Conservation (phyloP, 345 rosid genomes). For the Microthlaspi erraticum region DNA sequence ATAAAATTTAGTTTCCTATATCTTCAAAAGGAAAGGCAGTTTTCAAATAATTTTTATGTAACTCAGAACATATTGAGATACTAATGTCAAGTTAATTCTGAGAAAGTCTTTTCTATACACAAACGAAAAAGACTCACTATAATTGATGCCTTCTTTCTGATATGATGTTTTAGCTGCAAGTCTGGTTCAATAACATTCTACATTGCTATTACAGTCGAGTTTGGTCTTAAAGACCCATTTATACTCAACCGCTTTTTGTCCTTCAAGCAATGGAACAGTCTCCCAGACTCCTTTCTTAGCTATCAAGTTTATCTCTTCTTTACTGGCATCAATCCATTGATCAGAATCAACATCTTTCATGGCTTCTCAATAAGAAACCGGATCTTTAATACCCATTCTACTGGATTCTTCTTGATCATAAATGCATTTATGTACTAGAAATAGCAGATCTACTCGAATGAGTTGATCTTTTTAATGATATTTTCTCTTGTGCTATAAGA, state of each 20-base stretch:
- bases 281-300: not conserved
- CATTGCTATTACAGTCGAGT: not conserved
- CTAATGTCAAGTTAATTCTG: constrained; percentile 2
- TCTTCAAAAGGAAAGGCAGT: too few relatives aligned
- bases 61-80: constrained; percentile 9
- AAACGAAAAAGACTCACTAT: not conserved
- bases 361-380: constrained; percentile 1
- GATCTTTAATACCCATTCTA: not conserved
- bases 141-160: constrained; percentile 10
- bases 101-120: constrained; percentile 5
- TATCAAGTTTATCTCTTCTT: not conserved
- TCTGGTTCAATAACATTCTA: too few relatives aligned
- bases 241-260: constrained; percentile 10
- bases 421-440: too few relatives aligned
- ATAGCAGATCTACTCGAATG: too few relatives aligned
- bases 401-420: too few relatives aligned
- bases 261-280: not conserved
- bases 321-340: not conserved
- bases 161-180: constrained; percentile 1
- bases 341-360: too few relatives aligned
- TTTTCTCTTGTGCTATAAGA: too few relatives aligned
- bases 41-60: too few relatives aligned
- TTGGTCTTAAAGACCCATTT: constrained; percentile 22
- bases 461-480: too few relatives aligned
- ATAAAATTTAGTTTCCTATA: constrained; percentile 7